Conservation (phyloP, 345 rosid genomes). For the Angophora floribunda region DNA sequence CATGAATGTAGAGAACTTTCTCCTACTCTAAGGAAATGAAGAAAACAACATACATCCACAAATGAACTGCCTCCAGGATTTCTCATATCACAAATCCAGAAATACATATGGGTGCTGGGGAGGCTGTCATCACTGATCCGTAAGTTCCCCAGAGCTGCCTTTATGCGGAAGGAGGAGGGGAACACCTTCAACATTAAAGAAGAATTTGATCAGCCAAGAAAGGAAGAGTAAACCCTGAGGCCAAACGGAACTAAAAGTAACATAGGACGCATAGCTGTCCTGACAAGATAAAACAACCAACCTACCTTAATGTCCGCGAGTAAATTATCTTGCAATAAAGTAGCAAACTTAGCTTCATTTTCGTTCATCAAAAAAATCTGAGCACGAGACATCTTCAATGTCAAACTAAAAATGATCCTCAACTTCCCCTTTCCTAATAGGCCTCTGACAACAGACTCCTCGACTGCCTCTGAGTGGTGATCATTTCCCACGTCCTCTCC, state of each 20-base stretch:
- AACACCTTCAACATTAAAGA: constrained; percentile 48
- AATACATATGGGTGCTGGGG: constrained; percentile 69
- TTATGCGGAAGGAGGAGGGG: constrained; percentile 90
- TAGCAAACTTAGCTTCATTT: constrained; percentile 76
- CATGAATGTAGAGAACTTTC: background rate
- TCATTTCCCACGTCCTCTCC: constrained; percentile 30
- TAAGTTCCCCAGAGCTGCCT: constrained; percentile 86
- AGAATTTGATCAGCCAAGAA: background rate
- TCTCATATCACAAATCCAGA: constrained; percentile 98
- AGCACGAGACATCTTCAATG: constrained; percentile 82
- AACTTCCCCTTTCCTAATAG: constrained; percentile 93
- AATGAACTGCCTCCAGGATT: constrained; percentile 96
- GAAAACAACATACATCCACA: constrained; percentile 57
- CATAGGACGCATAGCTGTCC: background rate
- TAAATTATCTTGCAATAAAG: constrained; percentile 83
- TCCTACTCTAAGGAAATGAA: background rate
- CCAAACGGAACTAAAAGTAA: background rate
- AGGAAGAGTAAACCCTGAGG: background rate
- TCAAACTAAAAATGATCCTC: constrained; percentile 66
- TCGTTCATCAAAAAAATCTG: constrained; percentile 91
- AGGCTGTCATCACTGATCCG: constrained; percentile 97
- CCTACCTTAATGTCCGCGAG: constrained; percentile 84
- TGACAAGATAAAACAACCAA: background rate
- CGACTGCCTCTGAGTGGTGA: constrained; percentile 8
- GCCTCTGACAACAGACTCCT: constrained; percentile 74